Evolutionary conservation across 2,329 filamentous ascomycete species (phyloP).

Genomic region (Epichloe sibirici): DNA sequence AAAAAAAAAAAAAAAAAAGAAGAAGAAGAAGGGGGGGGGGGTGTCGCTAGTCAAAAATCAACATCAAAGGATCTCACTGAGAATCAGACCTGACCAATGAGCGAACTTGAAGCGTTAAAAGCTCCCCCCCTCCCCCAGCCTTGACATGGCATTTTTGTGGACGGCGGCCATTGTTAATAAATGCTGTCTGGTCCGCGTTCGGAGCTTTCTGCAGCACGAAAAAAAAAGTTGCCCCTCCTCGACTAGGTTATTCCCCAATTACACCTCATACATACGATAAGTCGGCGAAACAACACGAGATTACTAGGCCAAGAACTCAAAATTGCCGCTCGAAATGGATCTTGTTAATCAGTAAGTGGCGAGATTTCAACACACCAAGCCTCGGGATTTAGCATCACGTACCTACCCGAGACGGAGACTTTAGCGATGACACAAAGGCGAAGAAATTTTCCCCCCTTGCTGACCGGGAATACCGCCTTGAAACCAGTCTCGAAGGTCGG

Average conservation of each 20-base stretch:
- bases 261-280: not conserved
- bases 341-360: constrained; percentile 38
- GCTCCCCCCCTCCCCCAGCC: no score
- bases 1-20: no score
- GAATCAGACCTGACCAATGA: no score
- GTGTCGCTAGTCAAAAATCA: no score
- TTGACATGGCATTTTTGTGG: no score
- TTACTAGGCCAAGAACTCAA: not conserved
- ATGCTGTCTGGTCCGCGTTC: not conserved
- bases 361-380: not conserved
- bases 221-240: not conserved
- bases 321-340: constrained; percentile 29
- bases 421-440: not conserved
- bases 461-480: not conserved
- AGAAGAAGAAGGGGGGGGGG: no score
- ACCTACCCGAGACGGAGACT: not conserved
- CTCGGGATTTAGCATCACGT: not conserved
- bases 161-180: no score
- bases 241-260: not conserved
- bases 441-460: not conserved
- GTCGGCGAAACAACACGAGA: not conserved
- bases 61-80: no score
- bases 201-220: not conserved
- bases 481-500: constrained; percentile 69
- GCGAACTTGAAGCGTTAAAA: no score